Evolutionary conservation across 1,139 yeast species (phyloP), one percentile per base, ranked within the genome.

Genomic region (Suhomyces bribrorum): DNA sequence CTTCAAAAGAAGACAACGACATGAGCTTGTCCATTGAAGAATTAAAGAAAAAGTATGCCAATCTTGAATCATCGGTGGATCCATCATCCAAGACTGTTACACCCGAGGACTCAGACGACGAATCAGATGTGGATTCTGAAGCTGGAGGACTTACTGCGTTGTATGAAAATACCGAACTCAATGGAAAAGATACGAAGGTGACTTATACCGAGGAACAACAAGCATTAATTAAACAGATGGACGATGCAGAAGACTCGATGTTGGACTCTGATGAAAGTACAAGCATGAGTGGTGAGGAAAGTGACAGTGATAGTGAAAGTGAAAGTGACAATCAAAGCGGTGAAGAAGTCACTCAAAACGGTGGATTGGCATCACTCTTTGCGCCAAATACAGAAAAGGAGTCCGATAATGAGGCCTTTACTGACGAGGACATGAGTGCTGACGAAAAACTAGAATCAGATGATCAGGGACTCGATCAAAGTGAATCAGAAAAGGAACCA

Each of bases 21-120:
- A 73, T 75, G 41, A 61, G 75, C 24, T 64, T 87, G 28, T 69
- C 88, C 0, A 75, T 85, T 2, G 90, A 84, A 17, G 81, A 86
- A 51, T 67, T 87, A 39, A 69, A 71, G 26, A 69, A 68, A 32
- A 87, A 87, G 55, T 87, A 87, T 57, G 76, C 83, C 20, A 61
- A 69, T 20, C 48, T 83, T 36, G 73, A 73, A 24, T 50, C 45
- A 9, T 51, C 63, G 0, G 38, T 46, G 3, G 47, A 45, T 3
- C 48, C 51, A 1, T 38, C 52, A 4, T 43, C 52, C 5, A 26
- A 29, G 23, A 35, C 41, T 8, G 36, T 11, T 7, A 17, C 37
- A 3, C 38, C 41, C 7, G 34, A 22, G 11, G 34, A 31, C 18
- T 37, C 38, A 4, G 39, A 38, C 16, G 36, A 32, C 14, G 45